Base-by-base conservation (phyloP, 2,329 filamentous ascomycete species). In the Talaromyces sp. region DNA sequence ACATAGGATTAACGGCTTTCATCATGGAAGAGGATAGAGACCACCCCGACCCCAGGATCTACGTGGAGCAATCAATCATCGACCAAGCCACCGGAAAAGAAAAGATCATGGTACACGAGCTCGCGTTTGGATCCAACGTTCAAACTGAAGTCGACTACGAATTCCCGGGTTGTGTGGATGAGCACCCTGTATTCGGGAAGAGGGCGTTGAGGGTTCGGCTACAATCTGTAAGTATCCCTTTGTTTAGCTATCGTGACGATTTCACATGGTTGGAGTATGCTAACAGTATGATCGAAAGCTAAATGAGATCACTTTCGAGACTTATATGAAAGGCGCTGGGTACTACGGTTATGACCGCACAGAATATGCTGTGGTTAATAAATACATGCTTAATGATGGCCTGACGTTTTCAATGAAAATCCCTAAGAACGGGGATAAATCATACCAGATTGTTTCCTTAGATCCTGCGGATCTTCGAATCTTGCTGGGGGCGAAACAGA, bases 281-380 rank as follows among this genome's bases (percentile, higher is more conserved):
- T 28, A 25, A n/a, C 13, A n/a, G 22, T 9, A 25, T 7, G 5
- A 21, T n/a, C 8, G 22, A 31, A 52, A 52, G 48, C 28, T 52
- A 22, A 39, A 52, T 8, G n/a, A 37, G 0, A 33, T 36, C 8
- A 52, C 28, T n/a, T 39, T 52, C 21, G 33, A 39, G 3, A 39
- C 13, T 28, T 52, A 52, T 31, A 61, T 35, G 33, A 46, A 54
- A 9, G 56, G 54, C n/a, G 58, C 62, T 19, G 59, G 36, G 17
- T 63, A 63, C 53, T 61, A 63, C 53, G 63, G 63, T 43, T 64
- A 63, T 36, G 45, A 63, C 48, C 48, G 40, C 15, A 41, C 33
- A 28, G 56, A 46, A 21, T 19, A 22, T 36, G 37, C 25, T 9
- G 31, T 48, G 3, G 31, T 39, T 3, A 45, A 40, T 13, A 33